Percentiles rank a stretch among this genome's conserved stretches.
phyloP scores from a whole-genome alignment of 2,329 filamentous ascomycete species.

The Talaromyces sp. region DNA sequence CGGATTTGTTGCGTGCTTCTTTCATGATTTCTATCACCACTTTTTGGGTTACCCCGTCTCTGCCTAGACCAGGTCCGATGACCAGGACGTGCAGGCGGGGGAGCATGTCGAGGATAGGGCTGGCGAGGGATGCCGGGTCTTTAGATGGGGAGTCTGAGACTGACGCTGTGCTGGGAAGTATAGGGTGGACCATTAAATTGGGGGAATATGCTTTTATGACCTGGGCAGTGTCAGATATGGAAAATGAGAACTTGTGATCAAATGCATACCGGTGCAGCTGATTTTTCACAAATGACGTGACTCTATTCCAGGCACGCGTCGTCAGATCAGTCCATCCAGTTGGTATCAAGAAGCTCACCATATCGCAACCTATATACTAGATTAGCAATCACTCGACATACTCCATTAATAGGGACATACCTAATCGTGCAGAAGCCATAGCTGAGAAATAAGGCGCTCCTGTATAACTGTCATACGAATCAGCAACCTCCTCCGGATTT shows the following conservation, averaged over 20 bases:
- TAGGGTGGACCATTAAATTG: constrained; percentile 96
- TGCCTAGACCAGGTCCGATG: constrained; percentile 84
- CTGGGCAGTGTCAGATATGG: constrained; percentile 24
- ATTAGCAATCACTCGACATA: background rate
- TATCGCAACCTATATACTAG: constrained; percentile 57
- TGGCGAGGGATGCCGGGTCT: constrained; percentile 58
- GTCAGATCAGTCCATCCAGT: background rate
- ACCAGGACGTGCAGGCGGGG: constrained; percentile 86
- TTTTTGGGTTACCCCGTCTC: constrained; percentile 84
- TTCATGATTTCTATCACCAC: constrained; percentile 75
- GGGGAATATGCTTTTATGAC: constrained; percentile 98
- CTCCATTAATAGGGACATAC: constrained; percentile 37
- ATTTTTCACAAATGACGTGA: constrained; percentile 92
- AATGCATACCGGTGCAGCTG: constrained; percentile 59
- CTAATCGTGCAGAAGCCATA: constrained; percentile 88
- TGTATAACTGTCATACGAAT: constrained; percentile 60
- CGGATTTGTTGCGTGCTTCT: constrained; percentile 65
- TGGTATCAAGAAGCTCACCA: constrained; percentile 56
- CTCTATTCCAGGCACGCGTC: constrained; percentile 37
- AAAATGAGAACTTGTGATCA: background rate
- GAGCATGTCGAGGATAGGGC: constrained; percentile 72
- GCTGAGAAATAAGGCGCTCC: constrained; percentile 97
- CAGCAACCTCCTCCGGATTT: background rate
- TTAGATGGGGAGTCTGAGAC: constrained; percentile 47
- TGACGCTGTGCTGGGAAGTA: constrained; percentile 75